phyloP scores from a whole-genome alignment of 352 stramenopile species.

The Aphanomyces cochlioides region DNA sequence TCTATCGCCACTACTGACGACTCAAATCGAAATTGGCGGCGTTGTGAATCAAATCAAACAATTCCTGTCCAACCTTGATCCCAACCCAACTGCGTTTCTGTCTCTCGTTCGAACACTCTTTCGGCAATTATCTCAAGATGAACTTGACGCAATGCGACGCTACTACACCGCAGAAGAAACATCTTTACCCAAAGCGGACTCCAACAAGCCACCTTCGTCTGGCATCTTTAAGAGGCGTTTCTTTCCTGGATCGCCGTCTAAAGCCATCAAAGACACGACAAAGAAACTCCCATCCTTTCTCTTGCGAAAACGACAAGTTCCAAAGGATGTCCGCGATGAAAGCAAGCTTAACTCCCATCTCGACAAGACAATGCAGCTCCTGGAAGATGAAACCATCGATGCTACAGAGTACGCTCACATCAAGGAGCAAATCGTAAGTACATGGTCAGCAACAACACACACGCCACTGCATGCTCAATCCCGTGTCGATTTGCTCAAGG shows the following conservation, averaged over 20 bases:
- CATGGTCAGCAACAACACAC: background rate
- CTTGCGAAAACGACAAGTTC: background rate
- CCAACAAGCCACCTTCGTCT: conserved; percentile 69
- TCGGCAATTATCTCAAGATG: conserved; percentile 63
- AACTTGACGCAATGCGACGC: conserved; percentile 64
- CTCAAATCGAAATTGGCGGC: conserved; percentile 72
- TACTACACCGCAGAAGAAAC: conserved; percentile 81
- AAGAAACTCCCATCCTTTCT: conserved; percentile 2
- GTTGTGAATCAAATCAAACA: conserved; percentile 75
- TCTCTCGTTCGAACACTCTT: conserved; percentile 39
- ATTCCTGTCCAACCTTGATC: conserved; percentile 68
- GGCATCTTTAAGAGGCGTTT: conserved; percentile 12
- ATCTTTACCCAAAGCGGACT: conserved; percentile 62
- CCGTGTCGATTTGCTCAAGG: conserved; percentile 4
- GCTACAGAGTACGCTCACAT: conserved; percentile 1
- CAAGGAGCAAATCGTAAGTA: conserved; percentile 6
- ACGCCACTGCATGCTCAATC: conserved; percentile 5
- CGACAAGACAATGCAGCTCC: background rate
- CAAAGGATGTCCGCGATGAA: background rate
- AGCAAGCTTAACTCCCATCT: background rate
- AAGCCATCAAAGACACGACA: background rate
- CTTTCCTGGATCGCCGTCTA: background rate
- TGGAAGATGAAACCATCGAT: conserved; percentile 14
- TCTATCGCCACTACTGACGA: conserved; percentile 49
- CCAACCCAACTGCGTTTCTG: conserved; percentile 43